Evolutionary conservation across 345 rosid species (phyloP), one percentile per base, ranked within the genome.

Genomic region (Ceriops tagal): DNA sequence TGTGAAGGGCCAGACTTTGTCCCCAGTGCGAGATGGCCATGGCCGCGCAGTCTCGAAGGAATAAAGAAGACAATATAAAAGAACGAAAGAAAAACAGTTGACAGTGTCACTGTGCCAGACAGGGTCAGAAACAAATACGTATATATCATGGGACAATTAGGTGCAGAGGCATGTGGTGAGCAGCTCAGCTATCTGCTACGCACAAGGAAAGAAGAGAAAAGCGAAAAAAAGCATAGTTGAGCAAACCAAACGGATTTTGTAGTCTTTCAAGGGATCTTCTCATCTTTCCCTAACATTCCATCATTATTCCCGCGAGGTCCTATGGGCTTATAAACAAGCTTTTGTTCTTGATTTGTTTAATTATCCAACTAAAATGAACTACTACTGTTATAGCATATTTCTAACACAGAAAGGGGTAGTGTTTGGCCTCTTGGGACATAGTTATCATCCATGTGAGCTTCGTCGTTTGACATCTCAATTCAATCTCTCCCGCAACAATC

Each of bases 201-300:
- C 16, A 6, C 49, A 53, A 53, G 2, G 59, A 71, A 60, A 58
- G 32, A 39, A 67, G 71, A 60, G 24, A 35, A 49, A 73, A 78
- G 71, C 71, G 34, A 5, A 31, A 81, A 71, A 79, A 77, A 73
- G 75, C 80, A 70, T 52, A 61, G 85, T 71, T 80, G 47, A 77
- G 89, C 84, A 86, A 85, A 81, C 87, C 49, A 82, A 82, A 75
- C 66, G 85, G 92, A 89, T 88, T 86, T 89, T 89, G 87, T 89
- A 84, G 82, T 86, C 78, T 81, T 88, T 83, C 90, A 80, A 89
- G 92, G 90, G 96, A 89, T 89, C 78, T 84, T 83, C 86, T 83
- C 79, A 47, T 72, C 86, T 79, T 73, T 53, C 77, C 78, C 86
- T 37, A 58, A 53, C 70, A 67, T 55, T 70, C 74, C 85, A 72